Base-by-base conservation (phyloP, 192 early-diverging fungal species). In the Spizellomyces sp. region DNA sequence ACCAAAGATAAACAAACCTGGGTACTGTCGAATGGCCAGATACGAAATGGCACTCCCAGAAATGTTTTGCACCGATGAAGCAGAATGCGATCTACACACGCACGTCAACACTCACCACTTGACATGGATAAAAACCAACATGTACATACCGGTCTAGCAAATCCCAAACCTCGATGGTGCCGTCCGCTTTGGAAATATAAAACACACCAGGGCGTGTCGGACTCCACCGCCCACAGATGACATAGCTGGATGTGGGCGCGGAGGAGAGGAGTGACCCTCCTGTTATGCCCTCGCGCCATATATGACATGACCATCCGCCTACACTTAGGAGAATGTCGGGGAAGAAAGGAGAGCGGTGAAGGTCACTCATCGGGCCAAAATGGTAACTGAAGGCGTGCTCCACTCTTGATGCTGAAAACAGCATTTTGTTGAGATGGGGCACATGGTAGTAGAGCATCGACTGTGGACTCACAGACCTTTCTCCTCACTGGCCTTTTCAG, bases 171-270 rank as follows among this genome's bases (percentile, higher is more conserved):
- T 89, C 87, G 22, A 89, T 67, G 8, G 75, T 79, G 6, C 87
- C 87, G 64, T 89, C 85, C n/a, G 75, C 61, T 52, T 82, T 80
- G 1, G 81, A 82, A 58, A 89, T 83, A 70, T 85, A 89, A 70
- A 87, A 88, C 6, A 89, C 87, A 6, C 86, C 84, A 7, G 87
- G 86, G 9, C 87, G 76, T 19, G 87, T 86, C 8, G 87, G 87
- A 46, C 82, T 85, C 87, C 87, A 89, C 44, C 76, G 52, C 0
- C 86, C 86, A 44, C 78, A 78, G n/a, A 83, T 85, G 27, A 84
- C 21, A 52, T 81, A 79, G 10, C 64, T 36, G 3, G 50, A 14
- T 4, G 82, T 68, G 22, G 74, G 64, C 1, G 81, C 79, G 15
- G 78, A 79, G 15, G 78, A 80, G 4, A 88, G 62, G 6, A 88